Base-by-base conservation (phyloP, 148 eudicot genomes). In the Pharnaceum exiguum region DNA sequence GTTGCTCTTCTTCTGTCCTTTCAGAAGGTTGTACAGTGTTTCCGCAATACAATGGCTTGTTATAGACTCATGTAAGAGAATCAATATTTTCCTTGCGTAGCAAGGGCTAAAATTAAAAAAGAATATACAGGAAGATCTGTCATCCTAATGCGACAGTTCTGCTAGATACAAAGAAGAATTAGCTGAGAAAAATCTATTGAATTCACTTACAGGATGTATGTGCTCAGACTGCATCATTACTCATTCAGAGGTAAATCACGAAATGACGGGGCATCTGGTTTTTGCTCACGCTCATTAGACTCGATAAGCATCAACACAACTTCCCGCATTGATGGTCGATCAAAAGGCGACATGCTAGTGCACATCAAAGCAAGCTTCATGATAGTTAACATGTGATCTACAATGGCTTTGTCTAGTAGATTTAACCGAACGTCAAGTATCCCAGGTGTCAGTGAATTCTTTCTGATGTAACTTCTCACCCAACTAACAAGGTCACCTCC, bases 401-500 rank as follows among this genome's bases (percentile, higher is more conserved):
- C 60, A 7, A 73, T 66, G 13, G 23, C 51, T 47, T 71, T 76
- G 38, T 86, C 96, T 31, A 76, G 49, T 60, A 78, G 49, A 30
- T 75, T 57, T 65, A 93, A 62, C 35, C 96, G 83, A 59, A 63
- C 51, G 44, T 93, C 99, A 7, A 93, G 87, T 46, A 93, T 78
- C 39, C 66, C 86, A 0, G 86, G 51, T 11, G 88, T 67, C 54
- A 93, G 42, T 4, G 91, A 83, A 55, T 86, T 70, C n/a, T 56
- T 63, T 5, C 89, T 77, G 55, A 93, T 49, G 21, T 81, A 80
- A 30, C 60, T 80, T 68, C 80, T 75, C 12, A 79, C 91, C 74
- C 82, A 80, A 4, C 82, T 71, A 51, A 93, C 99, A 3, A 93
- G 96, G 71, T 93, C 89, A 0, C 99, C 96, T 50, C 96, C 99